Evolutionary conservation across 768 basidiomycete species (phyloP).

Genomic region (Amanita pseudoporphyria): DNA sequence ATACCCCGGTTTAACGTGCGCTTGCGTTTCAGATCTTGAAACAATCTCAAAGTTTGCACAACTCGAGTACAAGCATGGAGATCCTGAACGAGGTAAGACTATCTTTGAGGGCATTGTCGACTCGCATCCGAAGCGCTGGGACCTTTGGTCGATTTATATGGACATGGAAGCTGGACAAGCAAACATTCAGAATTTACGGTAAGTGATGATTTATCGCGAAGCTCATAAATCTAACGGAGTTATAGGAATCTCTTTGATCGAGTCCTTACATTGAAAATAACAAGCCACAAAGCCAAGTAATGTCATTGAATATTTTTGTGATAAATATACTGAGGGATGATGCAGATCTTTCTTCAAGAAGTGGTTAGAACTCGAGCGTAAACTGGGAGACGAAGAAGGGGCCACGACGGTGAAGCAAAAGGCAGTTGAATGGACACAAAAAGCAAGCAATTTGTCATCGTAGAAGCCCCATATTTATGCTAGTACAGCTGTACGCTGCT

Average conservation of each 20-base stretch:
- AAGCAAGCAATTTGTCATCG: slow-evolving; percentile 34
- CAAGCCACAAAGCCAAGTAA: slow-evolving; percentile 92
- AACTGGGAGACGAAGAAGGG: slow-evolving; percentile 82
- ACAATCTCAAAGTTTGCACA: slow-evolving; percentile 93
- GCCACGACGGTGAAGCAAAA: slow-evolving; percentile 73
- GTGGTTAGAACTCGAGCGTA: slow-evolving; percentile 83
- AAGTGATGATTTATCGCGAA: slow-evolving; percentile 13
- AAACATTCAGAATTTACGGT: slow-evolving; percentile 77
- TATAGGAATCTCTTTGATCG: slow-evolving; percentile 83
- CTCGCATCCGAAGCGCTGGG: slow-evolving; percentile 90
- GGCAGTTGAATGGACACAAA: slow-evolving; percentile 87
- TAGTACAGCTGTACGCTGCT: slow-evolving; percentile 19
- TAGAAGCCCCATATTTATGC: slow-evolving; percentile 19
- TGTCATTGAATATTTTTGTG: slow-evolving; percentile 19
- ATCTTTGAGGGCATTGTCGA: slow-evolving; percentile 95
- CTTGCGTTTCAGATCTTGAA: slow-evolving; percentile 62
- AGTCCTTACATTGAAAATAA: slow-evolving; percentile 77
- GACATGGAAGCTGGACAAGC: slow-evolving; percentile 86
- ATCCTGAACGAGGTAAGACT: slow-evolving; percentile 90
- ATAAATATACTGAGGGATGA: slow-evolving; percentile 9
- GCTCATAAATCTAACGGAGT: not conserved
- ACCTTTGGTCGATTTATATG: slow-evolving; percentile 93
- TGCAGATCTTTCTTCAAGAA: slow-evolving; percentile 92
- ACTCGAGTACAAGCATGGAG: slow-evolving; percentile 90
- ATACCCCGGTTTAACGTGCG: not conserved